These are phyloP conservation scores for Alternaria conjuncta DNA, from an alignment of 2,329 filamentous ascomycete species.

Conservation along the genomic window DNA sequence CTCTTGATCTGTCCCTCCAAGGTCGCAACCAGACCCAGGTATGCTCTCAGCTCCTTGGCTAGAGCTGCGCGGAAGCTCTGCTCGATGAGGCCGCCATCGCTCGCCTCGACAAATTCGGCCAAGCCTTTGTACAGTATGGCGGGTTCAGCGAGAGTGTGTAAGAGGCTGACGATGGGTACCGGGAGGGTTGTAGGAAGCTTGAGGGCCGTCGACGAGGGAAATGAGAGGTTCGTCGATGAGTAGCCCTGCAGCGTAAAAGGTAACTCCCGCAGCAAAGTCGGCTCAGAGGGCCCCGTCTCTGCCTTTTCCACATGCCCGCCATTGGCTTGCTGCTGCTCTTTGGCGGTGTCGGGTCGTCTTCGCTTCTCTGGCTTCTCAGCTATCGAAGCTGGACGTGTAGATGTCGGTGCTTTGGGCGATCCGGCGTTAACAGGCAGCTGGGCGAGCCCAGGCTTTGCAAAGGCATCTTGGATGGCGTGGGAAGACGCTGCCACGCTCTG, in stretches of 20 bases:
- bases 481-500: constrained; percentile 18
- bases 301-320: constrained; percentile 12
- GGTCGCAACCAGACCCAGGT: constrained; percentile 88
- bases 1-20: constrained; percentile 90
- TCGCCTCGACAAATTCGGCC: constrained; percentile 79
- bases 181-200: constrained; percentile 81
- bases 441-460: constrained; percentile 54
- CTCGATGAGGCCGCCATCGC: constrained; percentile 82
- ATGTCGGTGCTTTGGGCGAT: constrained; percentile 34
- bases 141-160: constrained; percentile 90
- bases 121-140: constrained; percentile 88
- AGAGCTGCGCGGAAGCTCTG: constrained; percentile 92
- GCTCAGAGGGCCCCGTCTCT: constrained; percentile 49
- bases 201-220: constrained; percentile 71
- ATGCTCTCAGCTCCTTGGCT: constrained; percentile 82
- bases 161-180: constrained; percentile 80
- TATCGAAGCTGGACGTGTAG: constrained; percentile 22
- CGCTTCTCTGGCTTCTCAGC: constrained; percentile 35
- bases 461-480: constrained; percentile 54
- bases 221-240: constrained; percentile 83
- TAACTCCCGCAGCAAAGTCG: constrained; percentile 67
- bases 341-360: constrained; percentile 28
- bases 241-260: constrained; percentile 93
- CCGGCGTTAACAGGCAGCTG: constrained; percentile 46
- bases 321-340: constrained; percentile 31